Evolutionary conservation across 805 yeast species (phyloP), one percentile per base, ranked within the genome.

Genomic region (Ogataea nonfermentans): DNA sequence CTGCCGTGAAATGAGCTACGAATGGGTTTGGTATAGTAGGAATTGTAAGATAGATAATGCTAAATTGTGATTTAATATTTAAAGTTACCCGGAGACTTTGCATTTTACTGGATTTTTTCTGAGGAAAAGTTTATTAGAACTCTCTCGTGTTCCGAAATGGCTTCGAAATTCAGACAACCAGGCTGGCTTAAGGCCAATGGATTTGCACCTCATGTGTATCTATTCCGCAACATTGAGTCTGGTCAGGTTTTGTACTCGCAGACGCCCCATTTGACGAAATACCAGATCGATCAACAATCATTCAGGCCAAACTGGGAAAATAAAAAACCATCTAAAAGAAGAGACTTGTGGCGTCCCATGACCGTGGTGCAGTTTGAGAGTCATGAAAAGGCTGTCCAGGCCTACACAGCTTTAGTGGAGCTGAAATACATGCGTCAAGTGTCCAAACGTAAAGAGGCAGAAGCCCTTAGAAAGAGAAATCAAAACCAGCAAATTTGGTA

Each of bases 171-270:
- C 57, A 76, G 84, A 56, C 67, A 73, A 16, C 74, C 82, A 9
- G 52, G 63, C 37, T 80, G 87, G 86, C 65, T 81, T 32, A 62
- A 67, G 36, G 59, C 63, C 41, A 76, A 83, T 48, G 76, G 78
- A 8, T 76, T 78, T 61, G 95, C 87, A 3, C 96, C 97, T 8
- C 90, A 84, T 56, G 84, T 90, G 9, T 86, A 74, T 57, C 64
- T 88, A 29, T 91, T 85, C 70, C 78, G 93, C 59, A 89, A 90
- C 68, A 63, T 87, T 34, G 93, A 87, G 65, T 73, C 84, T 28
- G 97, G 96, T 4, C 96, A 90, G 68, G 95, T 89, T 13, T 63
- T 87, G 9, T 90, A 88, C 61, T 81, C 96, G 5, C 96, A 90
- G 64, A 75, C 84, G 9, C 93, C 96, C 27, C 71, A 70, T 43